Evolutionary conservation across 805 yeast species (phyloP), one percentile per base, ranked within the genome.

Genomic region (Schwanniomyces vanrijiae): DNA sequence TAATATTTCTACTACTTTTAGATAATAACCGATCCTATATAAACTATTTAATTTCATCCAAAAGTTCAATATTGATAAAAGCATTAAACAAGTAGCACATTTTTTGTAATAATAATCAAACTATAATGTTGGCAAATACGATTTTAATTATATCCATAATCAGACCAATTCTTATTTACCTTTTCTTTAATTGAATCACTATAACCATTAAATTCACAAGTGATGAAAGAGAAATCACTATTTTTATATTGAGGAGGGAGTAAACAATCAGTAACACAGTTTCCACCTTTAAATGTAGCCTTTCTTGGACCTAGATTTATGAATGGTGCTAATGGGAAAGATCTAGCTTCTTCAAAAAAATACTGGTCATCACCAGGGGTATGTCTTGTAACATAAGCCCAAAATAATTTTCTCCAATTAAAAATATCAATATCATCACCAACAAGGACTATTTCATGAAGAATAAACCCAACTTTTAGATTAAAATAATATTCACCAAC

Each of bases 301-400:
- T 43, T 47, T 37, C 55, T 18, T 19, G 53, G 55, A 2, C 55
- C 49, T 34, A 51, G 53, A 13, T 48, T 31, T 33, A 59, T 50
- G 39, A 60, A 61, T 33, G 64, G 65, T 8, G 62, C 61, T 43
- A 60, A 49, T 4, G 64, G 48, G 41, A 58, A 60, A 5, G 62
- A 44, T 13, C 38, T 25, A 38, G 55, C 57, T 39, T 61, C 59
- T 5, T 43, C 45, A 42, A 52, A 61, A 33, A 45, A 44, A 33
- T 33, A 26, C 41, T 58, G 60, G 40, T 59, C 61, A n/a, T 44
- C 49, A 28, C 40, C 55, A 14, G 65, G 64, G 0, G 62, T 54
- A 47, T 59, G 64, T 46, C 64, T 49, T 16, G 65, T 61, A 10
- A 44, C 45, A 43, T 59, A 60, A 16, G 65, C 64, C 65, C 65